These are phyloP conservation scores for Aureoboletus auriporus DNA, from an alignment of 768 basidiomycete species.

Conservation along the genomic window DNA sequence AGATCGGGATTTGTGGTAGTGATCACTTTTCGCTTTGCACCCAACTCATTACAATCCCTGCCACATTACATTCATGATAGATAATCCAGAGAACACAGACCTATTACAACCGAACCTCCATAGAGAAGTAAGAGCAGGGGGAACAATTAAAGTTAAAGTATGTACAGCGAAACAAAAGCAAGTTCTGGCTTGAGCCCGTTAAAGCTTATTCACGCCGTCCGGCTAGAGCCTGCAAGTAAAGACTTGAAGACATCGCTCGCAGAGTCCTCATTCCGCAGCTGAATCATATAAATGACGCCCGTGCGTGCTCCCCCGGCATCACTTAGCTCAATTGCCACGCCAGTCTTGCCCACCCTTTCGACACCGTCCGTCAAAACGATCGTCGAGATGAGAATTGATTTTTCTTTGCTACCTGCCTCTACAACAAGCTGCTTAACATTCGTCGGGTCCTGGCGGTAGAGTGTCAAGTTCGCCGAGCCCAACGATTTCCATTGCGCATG, in stretches of 20 bases:
- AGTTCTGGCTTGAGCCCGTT: neutral
- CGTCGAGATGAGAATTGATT: conserved; percentile 83
- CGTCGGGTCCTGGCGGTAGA: conserved; percentile 81
- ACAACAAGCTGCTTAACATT: conserved; percentile 97
- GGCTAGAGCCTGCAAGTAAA: conserved; percentile 83
- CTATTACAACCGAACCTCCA: neutral
- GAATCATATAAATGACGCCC: conserved; percentile 96
- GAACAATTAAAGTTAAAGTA: neutral
- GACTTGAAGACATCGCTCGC: conserved; percentile 84
- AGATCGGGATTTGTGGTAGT: conserved; percentile 71
- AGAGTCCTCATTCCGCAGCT: conserved; percentile 83
- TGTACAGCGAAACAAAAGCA: neutral
- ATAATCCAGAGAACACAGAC: conserved; percentile 7
- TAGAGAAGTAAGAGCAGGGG: neutral
- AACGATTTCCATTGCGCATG: conserved; percentile 98
- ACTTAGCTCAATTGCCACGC: conserved; percentile 93
- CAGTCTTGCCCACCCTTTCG: conserved; percentile 97
- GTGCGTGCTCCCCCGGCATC: conserved; percentile 81
- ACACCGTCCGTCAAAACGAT: conserved; percentile 96
- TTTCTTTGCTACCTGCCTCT: conserved; percentile 74
- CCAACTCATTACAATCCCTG: conserved; percentile 40
- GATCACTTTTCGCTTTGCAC: conserved; percentile 83
- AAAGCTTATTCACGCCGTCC: conserved; percentile 35
- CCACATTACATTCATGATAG: conserved; percentile 4
- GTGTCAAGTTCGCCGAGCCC: conserved; percentile 80